Base-by-base conservation (phyloP, 2,329 filamentous ascomycete genomes). In the Xylariaceae sp. region DNA sequence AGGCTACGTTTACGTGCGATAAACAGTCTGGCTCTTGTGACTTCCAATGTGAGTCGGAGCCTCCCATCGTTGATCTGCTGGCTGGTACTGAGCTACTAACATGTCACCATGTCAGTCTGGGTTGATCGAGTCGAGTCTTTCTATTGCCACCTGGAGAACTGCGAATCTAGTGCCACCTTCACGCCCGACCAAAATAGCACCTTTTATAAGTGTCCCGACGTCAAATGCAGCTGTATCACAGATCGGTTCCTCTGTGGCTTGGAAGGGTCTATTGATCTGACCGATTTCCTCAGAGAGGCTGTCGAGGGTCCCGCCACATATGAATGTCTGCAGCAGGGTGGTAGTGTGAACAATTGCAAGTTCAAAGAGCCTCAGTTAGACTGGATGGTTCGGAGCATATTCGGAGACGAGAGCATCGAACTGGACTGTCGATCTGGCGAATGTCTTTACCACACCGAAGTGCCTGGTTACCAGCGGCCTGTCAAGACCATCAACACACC, bases 401-500 rank as follows among this genome's bases (percentile, higher is more conserved):
- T 99, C 68, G 94, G 92, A 36, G 95, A 99, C 67, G 80, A 85
- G 49, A 96, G 88, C 68, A 99, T 99, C 65, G 81, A 86, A 46
- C 76, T 99, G 42, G 79, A 83, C 22, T 99, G 94, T 66, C 78
- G 84, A 56, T 83, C 92, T 21, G 94, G 94, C 55, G 94, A 99
- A 74, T 99, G 94, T 75, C 76, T 99, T 32, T 92, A 96, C 71
- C 83, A 88, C 68, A 96, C 92, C 5, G 88, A 97, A 65, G 86
- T 97, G 6, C 94, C 94, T 15, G 94, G 95, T 16, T 99, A 95
- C 67, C 80, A 87, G 61, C 81, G 87, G 18, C 91, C 92, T 0
- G 81, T 96, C 56, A 96, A 96, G 74, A 86, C 87, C 68, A 97
- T 99, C 73, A 99, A 99, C 70, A 97, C 92, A 0, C 94, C 92